A percentile compares a stretch with the other conserved stretches of the same genome.
Conservation (phyloP, 306 rosid species). For the Carpinus fangiana region DNA sequence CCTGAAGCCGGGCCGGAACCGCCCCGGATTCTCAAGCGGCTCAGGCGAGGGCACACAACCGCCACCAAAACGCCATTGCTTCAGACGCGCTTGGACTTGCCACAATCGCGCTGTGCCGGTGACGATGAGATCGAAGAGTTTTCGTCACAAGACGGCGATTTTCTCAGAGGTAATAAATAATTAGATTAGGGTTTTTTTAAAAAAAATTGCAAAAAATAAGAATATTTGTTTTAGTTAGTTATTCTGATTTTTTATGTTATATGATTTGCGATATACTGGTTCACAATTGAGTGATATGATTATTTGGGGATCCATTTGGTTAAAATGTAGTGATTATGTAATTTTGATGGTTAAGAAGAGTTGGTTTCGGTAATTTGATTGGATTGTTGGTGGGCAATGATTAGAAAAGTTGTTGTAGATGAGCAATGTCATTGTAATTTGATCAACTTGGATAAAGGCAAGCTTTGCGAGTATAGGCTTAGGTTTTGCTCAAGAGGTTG, state of each 20-base stretch:
- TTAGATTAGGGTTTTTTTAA: too few relatives aligned
- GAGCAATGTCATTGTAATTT: neutral
- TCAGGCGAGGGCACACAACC: conserved; percentile 36
- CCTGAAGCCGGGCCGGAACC: conserved; percentile 25
- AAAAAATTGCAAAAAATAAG: too few relatives aligned
- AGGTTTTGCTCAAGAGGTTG: neutral
- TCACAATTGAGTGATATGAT: neutral
- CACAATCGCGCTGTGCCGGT: neutral
- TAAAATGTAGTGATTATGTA: neutral
- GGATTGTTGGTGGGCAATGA: neutral
- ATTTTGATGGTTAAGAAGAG: neutral
- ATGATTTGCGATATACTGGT: neutral
- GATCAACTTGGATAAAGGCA: too few relatives aligned
- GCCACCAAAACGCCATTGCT: conserved; percentile 8
- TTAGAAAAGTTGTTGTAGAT: neutral
- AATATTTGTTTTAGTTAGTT: too few relatives aligned
- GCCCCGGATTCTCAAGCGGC: conserved; percentile 41
- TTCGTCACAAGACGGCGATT: conserved; percentile 36
- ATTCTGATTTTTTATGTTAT: neutral
- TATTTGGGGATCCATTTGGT: neutral
- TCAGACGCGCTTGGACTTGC: neutral
- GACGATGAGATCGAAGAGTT: conserved; percentile 57
- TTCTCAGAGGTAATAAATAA: conserved; percentile 21
- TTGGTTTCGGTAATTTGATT: neutral
- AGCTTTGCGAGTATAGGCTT: neutral